These are phyloP conservation scores for Talaromyces proteolyticus DNA, from an alignment of 495 filamentous ascomycete genomes.

Conservation along the genomic window DNA sequence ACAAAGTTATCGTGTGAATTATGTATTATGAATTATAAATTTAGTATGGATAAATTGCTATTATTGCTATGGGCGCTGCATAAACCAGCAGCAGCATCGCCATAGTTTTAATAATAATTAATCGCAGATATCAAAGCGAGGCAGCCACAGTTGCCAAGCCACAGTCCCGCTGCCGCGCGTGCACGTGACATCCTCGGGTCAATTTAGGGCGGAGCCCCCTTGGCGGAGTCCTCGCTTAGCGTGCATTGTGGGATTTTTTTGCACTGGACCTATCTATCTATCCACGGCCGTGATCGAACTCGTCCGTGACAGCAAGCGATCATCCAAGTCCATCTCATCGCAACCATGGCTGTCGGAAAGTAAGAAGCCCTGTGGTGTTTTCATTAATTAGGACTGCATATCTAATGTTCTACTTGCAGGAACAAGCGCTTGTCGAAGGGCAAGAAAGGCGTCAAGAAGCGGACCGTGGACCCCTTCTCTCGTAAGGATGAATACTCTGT, in stretches of 20 bases:
- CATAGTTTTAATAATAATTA: too few relatives aligned
- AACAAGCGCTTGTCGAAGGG: constrained; percentile 99
- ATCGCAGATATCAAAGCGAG: too few relatives aligned
- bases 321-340: constrained; percentile 28
- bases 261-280: too few relatives aligned
- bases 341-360: constrained; percentile 92
- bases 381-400: constrained; percentile 12
- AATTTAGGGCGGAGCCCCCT: constrained; percentile 7
- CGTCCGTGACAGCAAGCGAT: constrained; percentile 7
- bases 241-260: constrained; percentile 39
- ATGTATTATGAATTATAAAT: too few relatives aligned
- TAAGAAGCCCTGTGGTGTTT: constrained; percentile 38
- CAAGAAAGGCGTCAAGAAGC: constrained; percentile 99
- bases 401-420: constrained; percentile 45
- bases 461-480: constrained; percentile 91
- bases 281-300: background rate
- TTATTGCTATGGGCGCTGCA: too few relatives aligned
- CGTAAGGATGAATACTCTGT: constrained; percentile 98
- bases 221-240: constrained; percentile 35
- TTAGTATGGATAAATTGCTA: too few relatives aligned
- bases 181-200: constrained; percentile 1
- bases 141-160: background rate
- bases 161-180: background rate
- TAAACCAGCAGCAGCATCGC: too few relatives aligned
- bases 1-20: too few relatives aligned